Percentiles rank a stretch among this genome's conserved stretches.
These are phyloP conservation scores for Tulasnella sp. DNA, from an alignment of 768 basidiomycete species.

Conservation along the genomic window DNA sequence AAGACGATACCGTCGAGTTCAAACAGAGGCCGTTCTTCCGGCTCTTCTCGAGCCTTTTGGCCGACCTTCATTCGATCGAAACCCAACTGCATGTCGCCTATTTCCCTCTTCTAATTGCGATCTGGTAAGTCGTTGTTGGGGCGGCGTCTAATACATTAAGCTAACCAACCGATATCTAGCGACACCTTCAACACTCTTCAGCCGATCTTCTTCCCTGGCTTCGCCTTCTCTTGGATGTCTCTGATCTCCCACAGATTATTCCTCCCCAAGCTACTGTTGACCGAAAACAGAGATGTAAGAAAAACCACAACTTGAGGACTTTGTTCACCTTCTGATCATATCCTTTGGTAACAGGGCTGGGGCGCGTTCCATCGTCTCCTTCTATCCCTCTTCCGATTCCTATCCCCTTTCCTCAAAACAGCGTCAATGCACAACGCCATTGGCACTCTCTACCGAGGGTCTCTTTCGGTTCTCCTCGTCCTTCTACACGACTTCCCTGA, in stretches of 20 bases:
- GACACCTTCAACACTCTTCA: conserved; percentile 94
- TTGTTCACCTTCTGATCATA: background rate
- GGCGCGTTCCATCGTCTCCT: conserved; percentile 91
- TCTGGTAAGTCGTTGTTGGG: conserved; percentile 50
- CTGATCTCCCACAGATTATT: conserved; percentile 92
- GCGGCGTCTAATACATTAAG: conserved; percentile 11
- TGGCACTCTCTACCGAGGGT: conserved; percentile 82
- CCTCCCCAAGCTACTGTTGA: conserved; percentile 89
- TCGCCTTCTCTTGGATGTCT: conserved; percentile 97
- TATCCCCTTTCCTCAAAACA: conserved; percentile 81
- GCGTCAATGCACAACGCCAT: conserved; percentile 72
- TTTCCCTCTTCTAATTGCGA: conserved; percentile 76
- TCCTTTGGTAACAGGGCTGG: conserved; percentile 61
- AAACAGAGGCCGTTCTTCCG: conserved; percentile 97
- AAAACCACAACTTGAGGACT: background rate
- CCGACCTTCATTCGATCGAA: conserved; percentile 84
- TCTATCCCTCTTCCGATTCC: conserved; percentile 89
- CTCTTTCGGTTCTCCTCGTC: conserved; percentile 83
- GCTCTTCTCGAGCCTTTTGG: conserved; percentile 93
- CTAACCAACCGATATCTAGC: conserved; percentile 38
- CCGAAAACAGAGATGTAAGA: conserved; percentile 77
- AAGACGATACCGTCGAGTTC: conserved; percentile 85
- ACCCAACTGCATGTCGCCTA: conserved; percentile 79
- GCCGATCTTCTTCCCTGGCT: conserved; percentile 93
- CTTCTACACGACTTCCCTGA: conserved; percentile 98